These are phyloP conservation scores for Prunus persica DNA, from an alignment of 306 rosid genomes.

Conservation along the genomic window Prunus_persica_NCBIv2 NC_034009.1:39355001-39355500, in stretches of 20 bases:
- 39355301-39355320: constrained; percentile 19
- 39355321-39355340: not conserved
- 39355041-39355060: not conserved
- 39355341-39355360: not conserved
- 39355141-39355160: constrained; percentile 1
- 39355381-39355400: constrained; percentile 7
- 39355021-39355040: not conserved
- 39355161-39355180: constrained; percentile 15
- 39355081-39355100: not conserved
- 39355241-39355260: not conserved
- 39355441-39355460: not conserved
- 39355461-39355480: not conserved
- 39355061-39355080: not conserved
- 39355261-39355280: not conserved
- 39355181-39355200: not conserved
- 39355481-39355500: constrained; percentile 15
- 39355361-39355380: not conserved
- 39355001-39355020: not conserved
- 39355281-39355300: not conserved
- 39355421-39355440: not conserved
- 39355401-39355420: not conserved
- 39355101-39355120: constrained; percentile 2
- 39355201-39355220: constrained; percentile 11
- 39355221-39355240: not conserved
- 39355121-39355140: not conserved